Evolutionary conservation across 2,329 filamentous ascomycete species (phyloP).

Genomic region (Fusarium sp.): DNA sequence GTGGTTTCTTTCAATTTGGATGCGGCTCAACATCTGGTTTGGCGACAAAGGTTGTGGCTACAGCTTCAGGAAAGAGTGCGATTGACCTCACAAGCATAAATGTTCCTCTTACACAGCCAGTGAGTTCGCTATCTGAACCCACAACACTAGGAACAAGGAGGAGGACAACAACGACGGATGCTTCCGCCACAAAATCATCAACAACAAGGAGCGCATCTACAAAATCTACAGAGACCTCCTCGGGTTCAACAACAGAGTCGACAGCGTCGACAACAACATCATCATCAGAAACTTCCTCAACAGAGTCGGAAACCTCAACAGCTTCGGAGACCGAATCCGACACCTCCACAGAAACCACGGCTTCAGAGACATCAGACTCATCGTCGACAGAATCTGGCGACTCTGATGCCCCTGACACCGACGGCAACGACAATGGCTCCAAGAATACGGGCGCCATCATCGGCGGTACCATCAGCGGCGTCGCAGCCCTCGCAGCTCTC

Average conservation of each 20-base stretch:
- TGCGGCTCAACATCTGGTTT: constrained; percentile 61
- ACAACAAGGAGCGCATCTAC: constrained; percentile 16
- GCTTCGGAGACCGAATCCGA: constrained; percentile 22
- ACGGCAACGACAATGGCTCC: constrained; percentile 42
- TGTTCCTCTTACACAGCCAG: constrained; percentile 53
- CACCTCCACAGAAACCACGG: constrained; percentile 18
- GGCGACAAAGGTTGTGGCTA: constrained; percentile 60
- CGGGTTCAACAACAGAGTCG: neutral
- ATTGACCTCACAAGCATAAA: constrained; percentile 53
- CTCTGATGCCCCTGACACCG: constrained; percentile 43
- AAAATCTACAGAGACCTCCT: constrained; percentile 18
- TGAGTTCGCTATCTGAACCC: constrained; percentile 53
- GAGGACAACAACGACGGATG: constrained; percentile 18
- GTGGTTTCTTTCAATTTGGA: constrained; percentile 66
- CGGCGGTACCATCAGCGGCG: constrained; percentile 64
- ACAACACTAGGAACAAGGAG: constrained; percentile 52
- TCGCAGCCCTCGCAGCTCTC: constrained; percentile 58
- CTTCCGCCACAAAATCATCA: constrained; percentile 13
- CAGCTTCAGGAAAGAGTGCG: constrained; percentile 54
- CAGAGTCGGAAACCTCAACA: constrained; percentile 17
- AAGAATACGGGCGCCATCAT: constrained; percentile 62
- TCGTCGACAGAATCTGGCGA: constrained; percentile 33
- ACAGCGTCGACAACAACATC: neutral
- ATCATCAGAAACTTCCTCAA: constrained; percentile 21
- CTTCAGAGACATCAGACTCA: constrained; percentile 34